Conservation (phyloP, 2,329 filamentous ascomycete genomes). For the Paraphaeosphaeria sporulosa region DNA sequence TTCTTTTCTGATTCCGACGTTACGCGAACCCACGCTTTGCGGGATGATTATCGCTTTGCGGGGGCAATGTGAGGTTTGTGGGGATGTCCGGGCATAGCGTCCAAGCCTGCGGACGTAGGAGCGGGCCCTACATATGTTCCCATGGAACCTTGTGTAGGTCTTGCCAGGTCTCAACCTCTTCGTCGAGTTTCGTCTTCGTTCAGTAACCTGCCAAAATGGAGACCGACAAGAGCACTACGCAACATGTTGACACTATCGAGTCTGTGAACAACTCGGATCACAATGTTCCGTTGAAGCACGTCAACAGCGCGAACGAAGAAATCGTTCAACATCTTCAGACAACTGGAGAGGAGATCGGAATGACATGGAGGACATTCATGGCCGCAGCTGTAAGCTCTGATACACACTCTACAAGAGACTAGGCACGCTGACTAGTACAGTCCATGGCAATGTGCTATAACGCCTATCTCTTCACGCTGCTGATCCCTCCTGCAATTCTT, state of each 20-base stretch:
- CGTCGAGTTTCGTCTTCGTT: background rate
- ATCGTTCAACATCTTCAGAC: conserved; percentile 39
- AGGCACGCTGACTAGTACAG: conserved; percentile 6
- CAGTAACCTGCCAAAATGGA: conserved; percentile 14
- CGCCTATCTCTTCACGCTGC: conserved; percentile 43
- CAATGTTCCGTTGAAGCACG: conserved; percentile 14
- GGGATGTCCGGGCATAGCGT: conserved; percentile 11
- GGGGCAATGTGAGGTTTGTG: conserved; percentile 9
- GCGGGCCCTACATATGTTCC: conserved; percentile 11
- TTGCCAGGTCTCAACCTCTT: background rate
- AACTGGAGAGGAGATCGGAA: conserved; percentile 41
- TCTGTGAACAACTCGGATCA: conserved; percentile 21
- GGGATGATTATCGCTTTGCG: too few species aligned
- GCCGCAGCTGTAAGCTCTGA: conserved; percentile 23
- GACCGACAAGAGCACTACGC: conserved; percentile 21
- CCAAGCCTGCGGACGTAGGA: conserved; percentile 9
- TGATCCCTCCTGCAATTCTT: conserved; percentile 43
- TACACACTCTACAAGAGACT: background rate
- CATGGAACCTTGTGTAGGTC: too few species aligned
- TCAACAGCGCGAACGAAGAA: conserved; percentile 34
- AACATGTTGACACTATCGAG: conserved; percentile 31
- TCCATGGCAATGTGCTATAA: conserved; percentile 44
- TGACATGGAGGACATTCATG: conserved; percentile 37
- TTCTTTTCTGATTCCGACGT: conserved; percentile 18
- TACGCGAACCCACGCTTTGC: conserved; percentile 20